A percentile compares a stretch with the other conserved stretches of the same genome.
These are phyloP conservation scores for Ascochyta lentis DNA, from an alignment of 2,329 filamentous ascomycete genomes.

Conservation along the genomic window DNA sequence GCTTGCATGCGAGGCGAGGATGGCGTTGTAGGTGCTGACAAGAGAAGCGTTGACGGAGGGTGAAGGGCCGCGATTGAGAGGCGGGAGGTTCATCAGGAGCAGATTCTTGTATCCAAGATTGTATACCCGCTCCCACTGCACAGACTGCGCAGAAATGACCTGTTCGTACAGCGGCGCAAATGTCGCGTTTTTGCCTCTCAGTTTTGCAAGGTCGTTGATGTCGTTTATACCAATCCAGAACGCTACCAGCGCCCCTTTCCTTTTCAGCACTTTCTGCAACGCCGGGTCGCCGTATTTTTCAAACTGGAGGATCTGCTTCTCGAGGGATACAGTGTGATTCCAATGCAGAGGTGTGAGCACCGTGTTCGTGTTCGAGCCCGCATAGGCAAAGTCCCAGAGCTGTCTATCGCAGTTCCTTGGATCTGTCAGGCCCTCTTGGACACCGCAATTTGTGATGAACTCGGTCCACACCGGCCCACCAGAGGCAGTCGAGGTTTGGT, in stretches of 20 bases:
- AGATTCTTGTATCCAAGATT: not conserved
- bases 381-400: conserved; percentile 65
- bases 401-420: conserved; percentile 56
- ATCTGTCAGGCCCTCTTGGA: conserved; percentile 52
- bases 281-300: conserved; percentile 53
- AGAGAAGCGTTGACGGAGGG: conserved; percentile 56
- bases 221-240: conserved; percentile 66
- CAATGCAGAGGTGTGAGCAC: conserved; percentile 57
- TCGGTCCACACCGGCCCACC: conserved; percentile 64
- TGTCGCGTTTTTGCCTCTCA: conserved; percentile 46
- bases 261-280: conserved; percentile 43
- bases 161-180: conserved; percentile 56
- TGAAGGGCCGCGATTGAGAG: conserved; percentile 15
- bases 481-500: conserved; percentile 56
- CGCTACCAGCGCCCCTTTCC: conserved; percentile 54
- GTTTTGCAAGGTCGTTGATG: conserved; percentile 57
- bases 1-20: conserved; percentile 45
- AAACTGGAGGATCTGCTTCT: conserved; percentile 60
- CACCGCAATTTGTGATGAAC: conserved; percentile 60
- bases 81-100: not conserved
- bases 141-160: conserved; percentile 52
- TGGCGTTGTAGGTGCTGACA: conserved; percentile 55
- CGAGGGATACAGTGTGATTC: conserved; percentile 57
- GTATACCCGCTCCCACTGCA: conserved; percentile 52
- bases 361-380: conserved; percentile 57